Percentiles rank a stretch among this genome's conserved stretches.
Evolutionary conservation across 1,284 basidiomycete genomes (phyloP).

Genomic region (Apiotrichum siamense): DNA sequence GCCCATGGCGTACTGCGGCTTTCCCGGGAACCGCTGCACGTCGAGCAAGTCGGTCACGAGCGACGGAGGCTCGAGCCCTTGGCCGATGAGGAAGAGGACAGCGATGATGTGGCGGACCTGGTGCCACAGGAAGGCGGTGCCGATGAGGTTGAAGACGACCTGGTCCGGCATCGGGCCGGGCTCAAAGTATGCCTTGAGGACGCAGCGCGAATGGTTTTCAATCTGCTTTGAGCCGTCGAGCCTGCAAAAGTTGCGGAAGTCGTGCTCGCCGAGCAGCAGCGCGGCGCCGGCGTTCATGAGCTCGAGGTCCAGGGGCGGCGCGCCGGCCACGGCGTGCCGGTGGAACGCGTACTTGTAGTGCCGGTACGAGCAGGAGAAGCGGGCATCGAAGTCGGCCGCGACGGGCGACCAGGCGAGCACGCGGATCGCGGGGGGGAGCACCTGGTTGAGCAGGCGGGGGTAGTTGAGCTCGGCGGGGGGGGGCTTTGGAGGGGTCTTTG

Average conservation of each 20-base stretch:
- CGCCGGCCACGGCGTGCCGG: constrained; percentile 34
- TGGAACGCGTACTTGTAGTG: constrained; percentile 98
- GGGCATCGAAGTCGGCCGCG: constrained; percentile 69
- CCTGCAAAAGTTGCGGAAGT: constrained; percentile 94
- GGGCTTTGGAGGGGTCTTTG: background rate
- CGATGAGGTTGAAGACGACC: constrained; percentile 79
- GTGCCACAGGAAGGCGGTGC: constrained; percentile 90
- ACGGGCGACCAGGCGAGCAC: constrained; percentile 95
- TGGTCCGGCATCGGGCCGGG: constrained; percentile 10
- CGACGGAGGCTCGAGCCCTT: constrained; percentile 67
- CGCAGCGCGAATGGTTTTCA: constrained; percentile 51
- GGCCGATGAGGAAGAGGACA: constrained; percentile 80
- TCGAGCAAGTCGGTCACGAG: constrained; percentile 74
- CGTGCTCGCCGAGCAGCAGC: constrained; percentile 78
- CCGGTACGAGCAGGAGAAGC: constrained; percentile 77
- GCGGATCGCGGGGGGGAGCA: constrained; percentile 83
- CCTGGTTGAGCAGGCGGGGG: constrained; percentile 73
- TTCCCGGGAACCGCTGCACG: constrained; percentile 53
- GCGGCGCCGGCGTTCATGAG: constrained; percentile 72
- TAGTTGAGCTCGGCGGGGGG: constrained; percentile 64
- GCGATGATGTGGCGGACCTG: constrained; percentile 97
- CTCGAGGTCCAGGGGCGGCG: constrained; percentile 58
- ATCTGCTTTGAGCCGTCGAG: constrained; percentile 93
- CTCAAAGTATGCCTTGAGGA: constrained; percentile 39
- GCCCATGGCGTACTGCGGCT: constrained; percentile 91